phyloP scores from a whole-genome alignment of 495 filamentous ascomycete genomes.

The Neurospora intermedia region DNA sequence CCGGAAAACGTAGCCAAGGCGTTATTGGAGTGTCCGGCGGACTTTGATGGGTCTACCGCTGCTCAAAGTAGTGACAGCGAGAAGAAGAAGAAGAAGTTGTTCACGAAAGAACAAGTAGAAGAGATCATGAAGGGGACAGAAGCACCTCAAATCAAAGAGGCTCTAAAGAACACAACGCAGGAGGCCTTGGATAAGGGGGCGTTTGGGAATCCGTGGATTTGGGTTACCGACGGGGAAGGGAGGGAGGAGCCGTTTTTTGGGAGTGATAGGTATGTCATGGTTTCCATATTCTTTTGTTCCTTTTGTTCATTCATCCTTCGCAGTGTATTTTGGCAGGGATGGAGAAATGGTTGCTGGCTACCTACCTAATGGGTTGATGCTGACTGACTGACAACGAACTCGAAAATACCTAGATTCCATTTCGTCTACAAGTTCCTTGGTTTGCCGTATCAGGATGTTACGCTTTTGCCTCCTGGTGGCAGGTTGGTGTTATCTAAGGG shows the following conservation, averaged over 20 bases:
- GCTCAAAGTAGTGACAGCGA: not conserved
- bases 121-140: slow-evolving; percentile 40
- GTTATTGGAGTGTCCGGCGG: slow-evolving; percentile 13
- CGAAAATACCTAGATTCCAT: slow-evolving; percentile 20
- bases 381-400: not conserved
- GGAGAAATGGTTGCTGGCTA: too few species aligned
- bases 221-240: slow-evolving; percentile 50
- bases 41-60: not conserved
- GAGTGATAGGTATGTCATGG: slow-evolving; percentile 49
- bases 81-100: slow-evolving; percentile 8
- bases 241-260: slow-evolving; percentile 63
- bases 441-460: slow-evolving; percentile 26
- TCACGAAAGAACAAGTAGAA: slow-evolving; percentile 26
- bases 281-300: slow-evolving; percentile 4
- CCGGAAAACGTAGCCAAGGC: slow-evolving; percentile 15
- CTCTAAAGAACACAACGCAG: slow-evolving; percentile 46
- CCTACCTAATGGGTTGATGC: not conserved
- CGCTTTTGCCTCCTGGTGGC: slow-evolving; percentile 18
- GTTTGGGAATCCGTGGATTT: slow-evolving; percentile 68
- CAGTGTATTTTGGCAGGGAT: too few species aligned
- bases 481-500: too few species aligned
- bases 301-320: slow-evolving; percentile 6
- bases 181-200: slow-evolving; percentile 52
- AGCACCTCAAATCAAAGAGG: slow-evolving; percentile 45
- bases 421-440: slow-evolving; percentile 32